Evolutionary conservation across 345 rosid genomes (phyloP), one percentile per base, ranked within the genome.

Genomic region (Populus deltoides): DNA sequence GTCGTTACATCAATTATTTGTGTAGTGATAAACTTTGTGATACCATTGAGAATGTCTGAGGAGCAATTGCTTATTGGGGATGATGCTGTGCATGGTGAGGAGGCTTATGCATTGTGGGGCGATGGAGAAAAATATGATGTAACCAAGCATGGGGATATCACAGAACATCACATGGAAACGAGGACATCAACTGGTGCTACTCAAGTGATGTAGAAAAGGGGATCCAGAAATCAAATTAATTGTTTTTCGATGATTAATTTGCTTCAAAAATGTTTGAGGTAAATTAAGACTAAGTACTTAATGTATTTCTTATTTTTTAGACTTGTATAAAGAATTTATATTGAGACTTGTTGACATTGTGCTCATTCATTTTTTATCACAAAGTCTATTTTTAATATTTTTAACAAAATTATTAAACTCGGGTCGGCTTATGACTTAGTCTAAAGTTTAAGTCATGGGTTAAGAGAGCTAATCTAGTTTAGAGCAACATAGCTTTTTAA

Each of bases 21-120:
- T 27, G 84, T 80, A 25, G 72, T 77, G 35, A 78, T 87, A 49
- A 80, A 77, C 29, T 2, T 45, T 3, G 82, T 83, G 13, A 78
- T 85, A 7, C 90, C 90, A 8, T 15, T 87, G 78, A 79, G 90
- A 20, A 85, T 87, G 90, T 17, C 83, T 8, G 90, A 87, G 70
- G 88, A 87, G 76, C 75, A 85, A 38, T 39, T 87, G 78, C 2
- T 66, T 27, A 83, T 87, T 0, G 90, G 90, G 4, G 90, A 87
- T 3, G 90, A 87, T 27, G 88, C 88, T 0, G 88, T 87, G 65
- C 90, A 87, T 24, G 90, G 90, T 0, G 90, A 87, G 61, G 90
- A 87, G 78, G 90, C 90, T 1, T 87, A 87, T 65, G 90, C 90
- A 8, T 62, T 87, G 59, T 87, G 90, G 88, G 90, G 86, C 4